Percentiles rank a stretch among this genome's conserved stretches.
Evolutionary conservation across 2,329 filamentous ascomycete genomes (phyloP).

Genomic region (Xylariaceae sp.): DNA sequence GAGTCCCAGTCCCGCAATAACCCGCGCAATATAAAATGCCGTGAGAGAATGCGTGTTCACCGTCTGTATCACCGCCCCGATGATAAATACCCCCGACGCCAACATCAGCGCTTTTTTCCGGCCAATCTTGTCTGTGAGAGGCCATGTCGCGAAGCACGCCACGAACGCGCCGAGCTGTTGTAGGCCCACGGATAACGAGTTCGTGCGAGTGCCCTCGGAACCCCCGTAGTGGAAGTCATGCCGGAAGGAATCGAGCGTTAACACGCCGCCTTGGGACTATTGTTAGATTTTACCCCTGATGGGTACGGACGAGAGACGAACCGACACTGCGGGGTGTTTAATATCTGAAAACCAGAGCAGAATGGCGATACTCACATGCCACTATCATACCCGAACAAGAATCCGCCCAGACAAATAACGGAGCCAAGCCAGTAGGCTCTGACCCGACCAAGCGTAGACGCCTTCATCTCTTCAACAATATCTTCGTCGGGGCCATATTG

Average conservation of each 20-base stretch:
- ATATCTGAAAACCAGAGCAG: neutral
- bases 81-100: constrained; percentile 39
- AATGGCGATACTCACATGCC: constrained; percentile 32
- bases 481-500: constrained; percentile 4
- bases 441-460: constrained; percentile 34
- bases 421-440: constrained; percentile 48
- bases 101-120: constrained; percentile 33
- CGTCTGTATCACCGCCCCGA: constrained; percentile 40
- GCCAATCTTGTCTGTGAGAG: constrained; percentile 29
- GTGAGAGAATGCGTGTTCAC: constrained; percentile 37
- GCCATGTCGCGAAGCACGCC: constrained; percentile 33
- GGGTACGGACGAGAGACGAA: constrained; percentile 11
- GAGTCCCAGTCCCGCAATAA: constrained; percentile 32
- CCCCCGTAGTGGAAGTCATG: constrained; percentile 28
- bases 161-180: constrained; percentile 33
- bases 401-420: constrained; percentile 48
- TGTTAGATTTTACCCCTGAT: constrained; percentile 7
- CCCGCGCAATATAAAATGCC: constrained; percentile 32
- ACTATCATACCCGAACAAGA: constrained; percentile 42
- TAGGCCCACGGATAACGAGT: constrained; percentile 31
- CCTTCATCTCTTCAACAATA: constrained; percentile 22
- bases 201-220: constrained; percentile 25
- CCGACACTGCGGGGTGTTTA: constrained; percentile 24
- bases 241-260: constrained; percentile 30
- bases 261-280: constrained; percentile 29